A percentile compares a stretch with the other conserved stretches of the same genome.
phyloP scores from a whole-genome alignment of 2,329 filamentous ascomycete genomes.

The Cladosporium sp. region DNA sequence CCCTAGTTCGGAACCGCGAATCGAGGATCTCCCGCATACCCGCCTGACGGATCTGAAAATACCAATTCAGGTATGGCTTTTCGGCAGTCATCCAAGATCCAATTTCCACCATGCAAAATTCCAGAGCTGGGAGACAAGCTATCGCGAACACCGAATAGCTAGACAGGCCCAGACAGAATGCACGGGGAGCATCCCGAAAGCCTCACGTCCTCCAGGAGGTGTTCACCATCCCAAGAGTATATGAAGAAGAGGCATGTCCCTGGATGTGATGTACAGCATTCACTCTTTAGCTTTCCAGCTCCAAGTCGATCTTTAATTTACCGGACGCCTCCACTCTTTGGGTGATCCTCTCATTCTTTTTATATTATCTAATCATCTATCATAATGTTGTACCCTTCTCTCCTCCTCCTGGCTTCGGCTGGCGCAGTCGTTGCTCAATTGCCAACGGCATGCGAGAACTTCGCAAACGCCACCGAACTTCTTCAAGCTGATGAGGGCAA shows the following conservation, averaged over 20 bases:
- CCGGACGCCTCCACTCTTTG: slow-evolving; percentile 12
- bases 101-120: slow-evolving; percentile 3
- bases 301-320: neutral
- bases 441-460: neutral
- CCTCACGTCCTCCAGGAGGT: neutral
- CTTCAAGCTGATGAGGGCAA: slow-evolving; percentile 4
- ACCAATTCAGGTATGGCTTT: neutral
- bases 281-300: neutral
- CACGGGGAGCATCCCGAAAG: neutral
- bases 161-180: neutral
- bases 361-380: neutral
- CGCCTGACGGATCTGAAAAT: neutral
- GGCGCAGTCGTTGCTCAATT: neutral
- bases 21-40: slow-evolving; percentile 4
- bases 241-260: neutral
- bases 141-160: neutral
- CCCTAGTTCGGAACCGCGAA: neutral
- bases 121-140: neutral
- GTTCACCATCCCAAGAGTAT: neutral
- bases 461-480: neutral
- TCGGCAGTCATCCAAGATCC: neutral
- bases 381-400: slow-evolving; percentile 10
- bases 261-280: neutral
- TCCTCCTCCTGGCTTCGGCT: slow-evolving; percentile 6
- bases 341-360: neutral